Evolutionary conservation across 495 filamentous ascomycete genomes (phyloP), one percentile per base, ranked within the genome.

Genomic region (Rhypophila decipiens): DNA sequence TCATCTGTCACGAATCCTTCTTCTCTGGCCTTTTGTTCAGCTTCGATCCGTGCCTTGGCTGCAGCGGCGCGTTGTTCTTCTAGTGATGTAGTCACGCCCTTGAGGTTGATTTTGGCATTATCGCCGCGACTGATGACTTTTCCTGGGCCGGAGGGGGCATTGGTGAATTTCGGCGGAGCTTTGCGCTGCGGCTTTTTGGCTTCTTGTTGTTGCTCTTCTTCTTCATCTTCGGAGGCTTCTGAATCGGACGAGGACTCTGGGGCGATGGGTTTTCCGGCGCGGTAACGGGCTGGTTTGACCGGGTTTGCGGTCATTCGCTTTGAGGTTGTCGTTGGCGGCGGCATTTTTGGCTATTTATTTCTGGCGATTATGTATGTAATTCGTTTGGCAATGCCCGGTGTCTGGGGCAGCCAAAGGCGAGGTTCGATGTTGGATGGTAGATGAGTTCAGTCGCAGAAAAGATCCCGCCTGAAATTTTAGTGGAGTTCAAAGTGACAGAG

Each of bases 241-340:
- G 77, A 80, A 9, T 40, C 42, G 36, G 85, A 90, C 18, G 78
- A 88, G 11, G 78, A 84, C 2, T 87, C 84, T 56, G 83, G 80
- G 8, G 77, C 83, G 37, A 83, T 65, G 20, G 85, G 68, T 69
- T 96, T 97, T 52, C 91, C 91, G 24, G 90, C 83, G 35, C 90
- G 81, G 63, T 96, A 86, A 20, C 94, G 84, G 9, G 87, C 76
- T 1, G 90, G 86, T 56, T 82, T 83, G 50, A 85, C 66, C 3
- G 88, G 89, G 62, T 98, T 96, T 36, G 88, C 88, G 56, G 91
- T 96, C 91, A 98, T 96, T 50, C 87, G 84, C 69, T 89, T 91
- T 27, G 82, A 76, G 54, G 88, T 84, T 89, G 95, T 95, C 44
- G 55, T 73, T 41, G 19, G 39, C 3, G 19, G 39, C 19, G 39